These are phyloP conservation scores for Bothriochloa decipiens DNA, from an alignment of 176 grass and related monocot species.

Conservation along the genomic window DNA sequence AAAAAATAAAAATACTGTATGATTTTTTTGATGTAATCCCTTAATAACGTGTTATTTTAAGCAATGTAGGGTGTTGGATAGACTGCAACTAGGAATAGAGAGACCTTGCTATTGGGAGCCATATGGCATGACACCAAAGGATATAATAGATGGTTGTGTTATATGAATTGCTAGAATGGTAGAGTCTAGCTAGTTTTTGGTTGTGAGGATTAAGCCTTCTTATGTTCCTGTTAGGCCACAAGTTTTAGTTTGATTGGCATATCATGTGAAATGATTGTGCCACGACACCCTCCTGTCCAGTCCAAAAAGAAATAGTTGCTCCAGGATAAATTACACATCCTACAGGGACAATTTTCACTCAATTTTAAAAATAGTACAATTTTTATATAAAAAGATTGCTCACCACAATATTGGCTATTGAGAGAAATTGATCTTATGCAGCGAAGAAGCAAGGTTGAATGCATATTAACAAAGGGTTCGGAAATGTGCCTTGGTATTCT, in stretches of 20 bases:
- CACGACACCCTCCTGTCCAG: not conserved
- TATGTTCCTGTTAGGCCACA: not conserved
- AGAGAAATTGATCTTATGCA: not conserved
- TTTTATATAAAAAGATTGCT: too few relatives aligned
- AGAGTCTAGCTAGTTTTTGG: not conserved
- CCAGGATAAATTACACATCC: not conserved
- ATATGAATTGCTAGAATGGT: constrained; percentile 8
- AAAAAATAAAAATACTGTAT: not conserved
- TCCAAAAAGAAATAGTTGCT: not conserved
- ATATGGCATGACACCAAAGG: not conserved
- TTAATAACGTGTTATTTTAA: not conserved
- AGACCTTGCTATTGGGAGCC: not conserved
- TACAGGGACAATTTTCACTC: not conserved
- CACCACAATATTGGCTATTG: too few relatives aligned
- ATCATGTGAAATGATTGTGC: not conserved
- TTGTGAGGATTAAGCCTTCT: not conserved
- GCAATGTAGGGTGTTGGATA: constrained; percentile 4
- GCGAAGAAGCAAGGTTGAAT: constrained; percentile 10
- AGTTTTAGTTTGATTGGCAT: not conserved
- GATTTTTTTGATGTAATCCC: not conserved
- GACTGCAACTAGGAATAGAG: not conserved
- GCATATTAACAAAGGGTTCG: not conserved
- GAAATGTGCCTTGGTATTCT: not conserved
- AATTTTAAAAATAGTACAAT: too few relatives aligned
- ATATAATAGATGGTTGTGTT: not conserved